These are phyloP conservation scores for Amanita muscaria DNA, from an alignment of 768 basidiomycete species.

Conservation along the genomic window DNA sequence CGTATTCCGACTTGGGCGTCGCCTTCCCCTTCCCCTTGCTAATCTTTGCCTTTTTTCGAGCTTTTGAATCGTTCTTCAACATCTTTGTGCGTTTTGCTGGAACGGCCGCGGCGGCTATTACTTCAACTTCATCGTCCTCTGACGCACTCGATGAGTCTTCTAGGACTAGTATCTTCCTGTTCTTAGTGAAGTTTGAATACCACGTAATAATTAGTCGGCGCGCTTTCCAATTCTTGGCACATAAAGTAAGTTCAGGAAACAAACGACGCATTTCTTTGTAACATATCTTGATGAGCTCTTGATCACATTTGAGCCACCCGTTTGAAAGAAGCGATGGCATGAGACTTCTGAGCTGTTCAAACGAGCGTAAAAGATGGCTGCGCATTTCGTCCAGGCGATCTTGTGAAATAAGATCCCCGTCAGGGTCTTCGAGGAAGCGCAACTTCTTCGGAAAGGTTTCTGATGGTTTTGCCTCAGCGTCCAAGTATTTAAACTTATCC, in stretches of 20 bases:
- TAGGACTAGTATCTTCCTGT: not conserved
- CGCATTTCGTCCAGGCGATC: not conserved
- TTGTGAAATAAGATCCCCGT: not conserved
- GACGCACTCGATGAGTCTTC: no score
- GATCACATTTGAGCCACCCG: not conserved
- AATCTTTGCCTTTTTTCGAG: no score
- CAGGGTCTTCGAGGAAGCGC: not conserved
- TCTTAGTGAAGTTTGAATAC: not conserved
- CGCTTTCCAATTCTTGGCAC: not conserved
- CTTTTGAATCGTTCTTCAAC: no score
- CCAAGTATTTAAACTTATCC: not conserved
- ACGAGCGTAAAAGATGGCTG: not conserved
- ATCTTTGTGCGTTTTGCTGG: no score
- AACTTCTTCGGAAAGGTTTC: not conserved
- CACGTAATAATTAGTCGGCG: not conserved
- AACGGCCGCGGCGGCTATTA: no score
- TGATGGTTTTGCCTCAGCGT: not conserved
- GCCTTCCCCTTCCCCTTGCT: no score
- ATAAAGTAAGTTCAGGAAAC: not conserved
- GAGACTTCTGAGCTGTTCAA: not conserved
- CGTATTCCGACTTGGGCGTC: no score
- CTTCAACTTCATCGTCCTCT: no score
- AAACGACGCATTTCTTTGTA: not conserved
- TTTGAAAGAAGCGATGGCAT: not conserved
- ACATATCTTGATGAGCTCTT: not conserved